Percentiles rank a stretch among this genome's conserved stretches.
These are phyloP conservation scores for Trebouxiophyceae sp. DNA, from an alignment of 163 green algal genomes.

Conservation along the genomic window DNA sequence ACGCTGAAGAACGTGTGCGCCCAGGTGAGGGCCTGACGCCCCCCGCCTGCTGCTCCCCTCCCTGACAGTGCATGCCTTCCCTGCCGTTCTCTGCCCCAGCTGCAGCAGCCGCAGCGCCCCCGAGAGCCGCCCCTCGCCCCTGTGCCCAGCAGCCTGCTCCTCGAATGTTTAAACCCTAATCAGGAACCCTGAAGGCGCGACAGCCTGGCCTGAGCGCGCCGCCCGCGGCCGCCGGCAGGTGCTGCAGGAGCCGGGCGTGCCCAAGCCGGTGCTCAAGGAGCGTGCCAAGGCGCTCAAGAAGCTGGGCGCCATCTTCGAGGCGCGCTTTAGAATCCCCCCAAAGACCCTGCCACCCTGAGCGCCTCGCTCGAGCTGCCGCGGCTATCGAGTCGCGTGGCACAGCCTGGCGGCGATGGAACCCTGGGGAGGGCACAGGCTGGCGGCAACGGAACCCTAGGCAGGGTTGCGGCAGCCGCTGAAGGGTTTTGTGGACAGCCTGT, in stretches of 20 bases:
- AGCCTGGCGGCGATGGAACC: background rate
- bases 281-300: conserved; percentile 29
- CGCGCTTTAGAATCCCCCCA: background rate
- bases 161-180: background rate
- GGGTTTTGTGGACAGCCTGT: no score
- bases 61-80: background rate
- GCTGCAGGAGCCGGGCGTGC: conserved; percentile 9
- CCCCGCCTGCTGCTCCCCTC: no score
- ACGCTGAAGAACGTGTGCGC: conserved; percentile 17
- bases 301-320: conserved; percentile 30
- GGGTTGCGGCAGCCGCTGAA: background rate
- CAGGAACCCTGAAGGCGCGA: background rate
- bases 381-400: no score
- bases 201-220: background rate
- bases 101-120: background rate
- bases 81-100: background rate
- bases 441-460: background rate
- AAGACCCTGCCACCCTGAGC: background rate
- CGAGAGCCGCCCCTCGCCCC: no score
- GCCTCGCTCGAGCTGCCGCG: no score
- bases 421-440: background rate
- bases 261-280: conserved; percentile 6
- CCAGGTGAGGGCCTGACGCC: no score
- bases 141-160: background rate
- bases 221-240: conserved; percentile 7